A percentile compares a stretch with the other conserved stretches of the same genome.
phyloP scores from a whole-genome alignment of 208 protist species.

The Vickermania ingenoplastis region DNA sequence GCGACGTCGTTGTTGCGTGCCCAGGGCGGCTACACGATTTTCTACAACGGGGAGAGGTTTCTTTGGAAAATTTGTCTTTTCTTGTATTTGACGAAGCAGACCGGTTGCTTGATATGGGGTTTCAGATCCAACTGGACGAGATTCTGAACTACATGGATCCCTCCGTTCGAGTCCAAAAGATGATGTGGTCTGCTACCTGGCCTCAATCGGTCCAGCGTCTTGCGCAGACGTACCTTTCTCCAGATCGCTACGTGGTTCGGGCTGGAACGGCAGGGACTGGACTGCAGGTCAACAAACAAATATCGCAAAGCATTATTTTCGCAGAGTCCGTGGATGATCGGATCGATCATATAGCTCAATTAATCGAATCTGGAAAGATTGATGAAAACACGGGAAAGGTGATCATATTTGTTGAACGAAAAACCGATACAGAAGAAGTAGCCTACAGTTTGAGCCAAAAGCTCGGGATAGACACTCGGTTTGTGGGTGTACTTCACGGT shows the following conservation, averaged over 20 bases:
- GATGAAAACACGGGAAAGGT: slow-evolving; percentile 79
- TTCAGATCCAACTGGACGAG: slow-evolving; percentile 87
- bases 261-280: slow-evolving; percentile 77
- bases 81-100: slow-evolving; percentile 99
- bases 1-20: slow-evolving; percentile 95
- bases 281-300: slow-evolving; percentile 77
- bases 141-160: slow-evolving; percentile 87
- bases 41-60: slow-evolving; percentile 85
- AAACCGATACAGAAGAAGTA: slow-evolving; percentile 75
- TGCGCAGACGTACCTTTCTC: slow-evolving; percentile 77
- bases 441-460: slow-evolving; percentile 43
- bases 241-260: slow-evolving; percentile 72
- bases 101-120: slow-evolving; percentile 92
- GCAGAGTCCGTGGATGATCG: slow-evolving; percentile 37
- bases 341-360: slow-evolving; percentile 47
- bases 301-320: slow-evolving; percentile 72
- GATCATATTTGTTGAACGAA: slow-evolving; percentile 89
- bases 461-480: slow-evolving; percentile 58
- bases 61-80: slow-evolving; percentile 84
- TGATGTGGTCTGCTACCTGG: slow-evolving; percentile 97
- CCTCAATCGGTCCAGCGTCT: slow-evolving; percentile 74
- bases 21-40: slow-evolving; percentile 97
- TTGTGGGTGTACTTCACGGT: slow-evolving; percentile 90
- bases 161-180: slow-evolving; percentile 78
- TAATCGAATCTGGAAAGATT: slow-evolving; percentile 76